Evolutionary conservation across 2,329 filamentous ascomycete species (phyloP).

Genomic region (Neonectria neomacrospora): DNA sequence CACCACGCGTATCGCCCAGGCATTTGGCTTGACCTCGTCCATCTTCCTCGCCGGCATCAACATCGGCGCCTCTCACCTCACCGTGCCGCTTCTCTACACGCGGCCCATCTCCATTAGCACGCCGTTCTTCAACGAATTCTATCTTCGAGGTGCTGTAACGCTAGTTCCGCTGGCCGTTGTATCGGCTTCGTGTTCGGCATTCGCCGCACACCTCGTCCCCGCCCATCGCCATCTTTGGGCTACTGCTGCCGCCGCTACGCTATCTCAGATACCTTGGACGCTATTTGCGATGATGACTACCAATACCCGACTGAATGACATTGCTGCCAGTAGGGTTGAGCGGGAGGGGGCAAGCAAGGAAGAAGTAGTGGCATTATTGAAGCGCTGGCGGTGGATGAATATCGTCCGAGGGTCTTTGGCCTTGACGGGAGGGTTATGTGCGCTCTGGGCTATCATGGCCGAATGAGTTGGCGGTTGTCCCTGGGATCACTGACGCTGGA

Average conservation of each 20-base stretch:
- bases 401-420: conserved; percentile 32
- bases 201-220: conserved; percentile 32
- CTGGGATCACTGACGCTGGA: too few species aligned
- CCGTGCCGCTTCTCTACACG: conserved; percentile 32
- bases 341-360: conserved; percentile 28
- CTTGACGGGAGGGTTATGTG: conserved; percentile 25
- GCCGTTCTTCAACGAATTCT: conserved; percentile 36
- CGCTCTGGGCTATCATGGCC: too few species aligned
- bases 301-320: conserved; percentile 29
- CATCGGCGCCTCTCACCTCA: conserved; percentile 33
- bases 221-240: conserved; percentile 29
- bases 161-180: conserved; percentile 28
- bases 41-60: conserved; percentile 32
- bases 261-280: conserved; percentile 34
- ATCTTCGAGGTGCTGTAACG: conserved; percentile 24
- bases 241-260: conserved; percentile 21
- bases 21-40: conserved; percentile 31
- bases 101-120: conserved; percentile 30
- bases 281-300: conserved; percentile 35
- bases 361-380: conserved; percentile 28
- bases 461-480: too few species aligned
- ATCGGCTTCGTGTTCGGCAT: conserved; percentile 28
- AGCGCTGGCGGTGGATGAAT: conserved; percentile 37
- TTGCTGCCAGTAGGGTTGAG: conserved; percentile 23
- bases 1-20: conserved; percentile 17